Base-by-base conservation (phyloP, 495 filamentous ascomycete species). In the Hypoxylon trugodes region DNA sequence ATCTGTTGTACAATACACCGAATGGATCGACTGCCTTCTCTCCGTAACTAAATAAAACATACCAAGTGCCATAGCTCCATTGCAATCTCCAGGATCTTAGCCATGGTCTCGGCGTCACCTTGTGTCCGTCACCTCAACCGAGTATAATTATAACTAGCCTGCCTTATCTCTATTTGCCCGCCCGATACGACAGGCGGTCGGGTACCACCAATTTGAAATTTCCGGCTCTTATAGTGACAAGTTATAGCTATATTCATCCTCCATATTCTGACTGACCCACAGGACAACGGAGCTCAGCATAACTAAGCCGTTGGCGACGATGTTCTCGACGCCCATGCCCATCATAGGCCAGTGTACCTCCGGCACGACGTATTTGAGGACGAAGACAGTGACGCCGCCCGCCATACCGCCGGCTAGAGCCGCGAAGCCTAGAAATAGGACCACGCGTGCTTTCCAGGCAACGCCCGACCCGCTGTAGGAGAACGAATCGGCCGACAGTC, bases 231-330 rank as follows among this genome's bases (percentile, higher is more conserved):
- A 97, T 59, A 98, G 83, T 36, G 94, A 89, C 56, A 98, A 80
- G 71, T 92, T 97, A 76, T 98, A 98, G 46, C 92, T 92, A 73
- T 97, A 98, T 76, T 98, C 94, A 69, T 98, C 96, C 78, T 99
- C 96, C 78, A 98, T 96, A 70, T 97, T 99, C 85, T 99, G 96
- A 60, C 90, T 92, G 10, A 99, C 84, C 96, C 96, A 99, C 6
- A 99, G 83, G 2, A 97, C 88, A 37, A 93, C 86, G 33, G 92
- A 90, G 71, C 92, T 96, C 51, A 50, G 53, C 21, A 69, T 61
- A 5, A 70, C 45, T 57, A 96, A 66, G 12, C 82, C 88, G 78
- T 98, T 98, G 2, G 90, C 88, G 64, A 96, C 79, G 21, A 98
- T 86, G 77, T 97, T 97, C 68, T 92, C 92, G 41, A 97, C 88